Conservation (phyloP, 805 yeast genomes). For the Starmerella sirachaensis region DNA sequence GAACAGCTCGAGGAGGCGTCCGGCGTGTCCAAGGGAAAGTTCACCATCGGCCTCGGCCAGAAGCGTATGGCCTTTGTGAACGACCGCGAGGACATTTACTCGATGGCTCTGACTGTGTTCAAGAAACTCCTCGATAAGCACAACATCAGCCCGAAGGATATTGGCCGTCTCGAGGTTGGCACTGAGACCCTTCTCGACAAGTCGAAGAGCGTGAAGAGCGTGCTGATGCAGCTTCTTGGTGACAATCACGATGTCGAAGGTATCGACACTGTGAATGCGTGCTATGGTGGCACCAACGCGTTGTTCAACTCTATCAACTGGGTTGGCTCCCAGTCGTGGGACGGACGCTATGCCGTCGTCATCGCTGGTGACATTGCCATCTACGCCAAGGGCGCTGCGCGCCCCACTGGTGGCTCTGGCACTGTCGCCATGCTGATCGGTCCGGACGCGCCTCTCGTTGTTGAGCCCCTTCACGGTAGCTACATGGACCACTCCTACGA, state of each 20-base stretch:
- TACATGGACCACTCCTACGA: constrained; percentile 96
- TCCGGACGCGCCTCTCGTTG: constrained; percentile 93
- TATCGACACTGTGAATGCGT: constrained; percentile 89
- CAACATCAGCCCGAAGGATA: constrained; percentile 62
- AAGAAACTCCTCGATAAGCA: constrained; percentile 66
- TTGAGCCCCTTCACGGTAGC: constrained; percentile 80
- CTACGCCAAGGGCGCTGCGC: constrained; percentile 92
- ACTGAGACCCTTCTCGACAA: constrained; percentile 95
- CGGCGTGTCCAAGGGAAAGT: constrained; percentile 84
- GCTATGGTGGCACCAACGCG: constrained; percentile 97
- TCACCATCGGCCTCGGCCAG: constrained; percentile 97
- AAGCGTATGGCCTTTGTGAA: constrained; percentile 95
- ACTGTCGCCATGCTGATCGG: constrained; percentile 89
- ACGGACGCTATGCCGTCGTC: constrained; percentile 94
- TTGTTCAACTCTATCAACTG: constrained; percentile 88
- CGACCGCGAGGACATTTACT: constrained; percentile 95
- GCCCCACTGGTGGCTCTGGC: constrained; percentile 99
- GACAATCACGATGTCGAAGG: constrained; percentile 90
- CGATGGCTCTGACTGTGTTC: constrained; percentile 81
- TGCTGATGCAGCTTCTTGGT: constrained; percentile 84
- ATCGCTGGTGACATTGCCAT: constrained; percentile 97
- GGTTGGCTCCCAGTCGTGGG: constrained; percentile 95
- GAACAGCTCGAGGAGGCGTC: constrained; percentile 74
- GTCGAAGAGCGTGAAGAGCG: constrained; percentile 92
- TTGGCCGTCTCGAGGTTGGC: constrained; percentile 96